Evolutionary conservation across 345 rosid genomes (phyloP).

Genomic region (Citrus sp.): DNA sequence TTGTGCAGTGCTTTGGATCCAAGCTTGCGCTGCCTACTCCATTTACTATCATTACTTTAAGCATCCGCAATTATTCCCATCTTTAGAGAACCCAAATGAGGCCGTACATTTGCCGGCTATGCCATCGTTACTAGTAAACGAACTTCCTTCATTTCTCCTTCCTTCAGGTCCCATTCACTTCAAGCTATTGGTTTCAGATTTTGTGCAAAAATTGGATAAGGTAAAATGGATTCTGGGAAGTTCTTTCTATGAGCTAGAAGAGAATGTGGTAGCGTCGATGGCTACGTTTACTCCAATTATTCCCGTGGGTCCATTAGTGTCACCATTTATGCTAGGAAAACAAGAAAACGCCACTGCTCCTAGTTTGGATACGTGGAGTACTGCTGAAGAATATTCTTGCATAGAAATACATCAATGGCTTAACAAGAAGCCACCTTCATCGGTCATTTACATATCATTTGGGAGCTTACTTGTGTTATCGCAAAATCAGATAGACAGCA

Average conservation of each 20-base stretch:
- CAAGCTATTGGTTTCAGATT: slow-evolving; percentile 11
- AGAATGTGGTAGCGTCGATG: slow-evolving; percentile 30
- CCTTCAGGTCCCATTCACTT: slow-evolving; percentile 20
- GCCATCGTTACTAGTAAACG: slow-evolving; percentile 34
- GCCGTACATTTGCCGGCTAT: slow-evolving; percentile 36
- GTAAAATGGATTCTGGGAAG: slow-evolving; percentile 53
- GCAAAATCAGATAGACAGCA: slow-evolving; percentile 33
- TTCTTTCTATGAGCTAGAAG: slow-evolving; percentile 50
- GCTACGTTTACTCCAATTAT: slow-evolving; percentile 21
- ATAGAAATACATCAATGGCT: slow-evolving; percentile 38
- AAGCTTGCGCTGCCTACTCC: slow-evolving; percentile 41
- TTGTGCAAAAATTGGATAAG: slow-evolving; percentile 27
- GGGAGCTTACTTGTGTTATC: slow-evolving; percentile 41
- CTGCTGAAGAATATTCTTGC: slow-evolving; percentile 30
- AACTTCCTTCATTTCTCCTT: slow-evolving; percentile 47
- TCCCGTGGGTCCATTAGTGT: slow-evolving; percentile 60
- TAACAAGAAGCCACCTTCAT: slow-evolving; percentile 37
- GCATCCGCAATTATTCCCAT: slow-evolving; percentile 28
- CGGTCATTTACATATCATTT: slow-evolving; percentile 60
- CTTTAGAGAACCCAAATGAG: slow-evolving; percentile 22
- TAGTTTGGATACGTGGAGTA: slow-evolving; percentile 33
- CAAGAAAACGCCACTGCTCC: slow-evolving; percentile 4
- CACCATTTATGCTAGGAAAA: slow-evolving; percentile 34
- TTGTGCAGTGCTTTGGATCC: slow-evolving; percentile 54
- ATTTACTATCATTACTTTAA: slow-evolving; percentile 44